Evolutionary conservation across 805 yeast species (phyloP), one percentile per base, ranked within the genome.

Genomic region (Debaryomyces prosopidis): DNA sequence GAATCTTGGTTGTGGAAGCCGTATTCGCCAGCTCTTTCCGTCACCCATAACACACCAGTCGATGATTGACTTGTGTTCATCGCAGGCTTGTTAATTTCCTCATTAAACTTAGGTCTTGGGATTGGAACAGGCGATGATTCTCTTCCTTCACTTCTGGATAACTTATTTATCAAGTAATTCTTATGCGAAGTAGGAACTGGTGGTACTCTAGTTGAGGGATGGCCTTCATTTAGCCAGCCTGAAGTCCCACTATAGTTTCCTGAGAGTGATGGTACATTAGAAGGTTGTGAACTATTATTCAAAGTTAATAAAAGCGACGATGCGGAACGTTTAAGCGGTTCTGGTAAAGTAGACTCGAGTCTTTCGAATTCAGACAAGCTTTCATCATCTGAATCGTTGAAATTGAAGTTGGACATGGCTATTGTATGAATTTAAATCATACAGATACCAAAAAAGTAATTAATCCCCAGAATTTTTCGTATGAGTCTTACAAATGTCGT

Each of bases 31-130:
- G 85, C 85, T 49, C 84, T 66, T 54, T 80, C 85, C 1, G 85
- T 80, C 44, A 79, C 79, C 85, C 85, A 80, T 42, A 80, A 73
- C 28, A 80, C 85, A 45, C 85, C 85, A 0, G 85, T 80, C 10
- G 83, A 78, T 10, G 82, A 76, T 53, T 80, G 83, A 45, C 72
- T 71, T 30, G 79, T 76, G 61, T 80, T 81, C 68, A 80, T 63
- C 7, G 84, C 85, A 5, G 85, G 85, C 53, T 76, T 75, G 54
- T 73, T 73, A 43, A 75, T 72, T 26, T 65, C 72, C 42, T 69
- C 73, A 42, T 70, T 65, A 53, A 68, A 62, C 38, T 66, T 57
- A 5, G 82, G 81, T 27, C 68, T 69, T 0, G 82, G 82, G 28
- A 75, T 59, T 1, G 82, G 82, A 8, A 77, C 60, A 2, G 82